Conservation (phyloP, 2,329 filamentous ascomycete species). For the Fusarium cicatricum region DNA sequence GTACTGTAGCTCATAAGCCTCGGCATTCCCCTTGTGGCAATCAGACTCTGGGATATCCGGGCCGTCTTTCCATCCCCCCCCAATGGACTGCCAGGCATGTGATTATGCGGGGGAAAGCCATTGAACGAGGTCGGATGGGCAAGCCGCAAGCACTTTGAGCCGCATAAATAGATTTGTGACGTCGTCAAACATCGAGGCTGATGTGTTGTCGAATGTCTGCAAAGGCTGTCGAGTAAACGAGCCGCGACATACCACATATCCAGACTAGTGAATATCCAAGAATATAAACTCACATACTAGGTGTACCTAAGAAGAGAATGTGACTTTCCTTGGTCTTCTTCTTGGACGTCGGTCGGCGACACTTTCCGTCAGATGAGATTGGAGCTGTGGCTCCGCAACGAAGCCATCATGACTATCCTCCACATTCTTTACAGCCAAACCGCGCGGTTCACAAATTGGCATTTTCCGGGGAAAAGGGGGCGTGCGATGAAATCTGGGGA, state of each 20-base stretch:
- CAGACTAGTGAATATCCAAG: no score
- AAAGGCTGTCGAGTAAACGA: not conserved
- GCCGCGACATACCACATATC: conserved; percentile 1
- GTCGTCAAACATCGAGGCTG: conserved; percentile 1
- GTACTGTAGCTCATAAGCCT: not conserved
- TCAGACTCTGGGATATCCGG: not conserved
- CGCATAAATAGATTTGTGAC: not conserved
- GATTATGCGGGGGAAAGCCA: conserved; percentile 7
- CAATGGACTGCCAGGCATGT: conserved; percentile 2
- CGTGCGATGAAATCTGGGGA: conserved; percentile 32
- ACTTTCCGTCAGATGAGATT: conserved; percentile 18
- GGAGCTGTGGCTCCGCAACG: conserved; percentile 4
- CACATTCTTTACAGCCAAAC: conserved; percentile 24
- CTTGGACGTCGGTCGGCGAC: conserved; percentile 3
- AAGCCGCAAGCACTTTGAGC: conserved; percentile 9
- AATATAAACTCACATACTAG: not conserved
- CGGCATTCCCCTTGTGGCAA: not conserved
- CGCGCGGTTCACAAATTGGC: conserved; percentile 17
- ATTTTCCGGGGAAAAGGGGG: conserved; percentile 29
- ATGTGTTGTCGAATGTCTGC: not conserved
- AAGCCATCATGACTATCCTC: conserved; percentile 24
- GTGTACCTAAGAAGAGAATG: not conserved
- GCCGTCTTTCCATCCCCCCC: not conserved
- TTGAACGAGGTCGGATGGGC: not conserved
- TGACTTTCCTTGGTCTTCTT: no score